phyloP scores from a whole-genome alignment of 306 rosid genomes.

The Aeschynomene evenia region DNA sequence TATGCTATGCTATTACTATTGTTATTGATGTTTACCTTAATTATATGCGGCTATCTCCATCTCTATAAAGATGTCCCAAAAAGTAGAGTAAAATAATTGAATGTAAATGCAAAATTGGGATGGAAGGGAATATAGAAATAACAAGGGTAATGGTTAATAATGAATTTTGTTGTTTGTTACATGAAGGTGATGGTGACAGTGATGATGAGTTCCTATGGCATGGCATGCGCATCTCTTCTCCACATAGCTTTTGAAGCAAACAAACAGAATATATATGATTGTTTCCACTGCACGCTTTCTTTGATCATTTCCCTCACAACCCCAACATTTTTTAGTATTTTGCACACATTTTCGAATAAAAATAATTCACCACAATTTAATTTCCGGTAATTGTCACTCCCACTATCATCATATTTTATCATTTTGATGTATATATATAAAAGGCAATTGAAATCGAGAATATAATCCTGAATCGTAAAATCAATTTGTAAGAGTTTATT shows the following conservation, averaged over 20 bases:
- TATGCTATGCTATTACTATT: no score
- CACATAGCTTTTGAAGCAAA: constrained; percentile 53
- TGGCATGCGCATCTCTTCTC: constrained; percentile 57
- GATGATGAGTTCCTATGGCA: constrained; percentile 66
- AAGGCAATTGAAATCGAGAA: no score
- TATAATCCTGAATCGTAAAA: no score
- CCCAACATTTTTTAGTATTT: constrained; percentile 40
- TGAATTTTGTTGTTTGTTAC: not conserved
- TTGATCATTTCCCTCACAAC: constrained; percentile 36
- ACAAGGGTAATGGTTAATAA: constrained; percentile 24
- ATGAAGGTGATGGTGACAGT: constrained; percentile 48
- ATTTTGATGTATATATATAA: constrained; percentile 32
- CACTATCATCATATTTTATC: constrained; percentile 59
- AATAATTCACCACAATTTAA: constrained; percentile 45
- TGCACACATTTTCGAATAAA: constrained; percentile 55
- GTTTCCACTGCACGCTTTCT: constrained; percentile 66
- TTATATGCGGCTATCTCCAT: no score
- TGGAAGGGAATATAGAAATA: not conserved
- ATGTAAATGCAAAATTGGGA: not conserved
- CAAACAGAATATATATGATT: constrained; percentile 79
- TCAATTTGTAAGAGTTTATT: no score
- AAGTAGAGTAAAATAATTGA: not conserved
- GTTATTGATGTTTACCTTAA: no score
- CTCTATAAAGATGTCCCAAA: no score
- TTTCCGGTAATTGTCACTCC: constrained; percentile 62